phyloP scores from a whole-genome alignment of 495 filamentous ascomycete species.

The Delitschia confertaspora region DNA sequence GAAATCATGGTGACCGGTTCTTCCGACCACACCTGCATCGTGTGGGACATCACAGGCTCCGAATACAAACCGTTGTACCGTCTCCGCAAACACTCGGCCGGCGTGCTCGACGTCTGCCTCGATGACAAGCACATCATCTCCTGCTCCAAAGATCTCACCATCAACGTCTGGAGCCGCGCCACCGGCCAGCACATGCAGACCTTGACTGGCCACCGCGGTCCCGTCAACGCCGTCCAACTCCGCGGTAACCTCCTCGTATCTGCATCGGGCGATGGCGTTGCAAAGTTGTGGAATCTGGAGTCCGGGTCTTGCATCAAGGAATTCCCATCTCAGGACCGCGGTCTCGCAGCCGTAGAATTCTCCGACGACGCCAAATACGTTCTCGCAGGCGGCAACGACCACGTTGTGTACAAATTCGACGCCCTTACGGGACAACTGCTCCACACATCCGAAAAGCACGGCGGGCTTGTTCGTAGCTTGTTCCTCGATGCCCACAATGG shows the following conservation, averaged over 20 bases:
- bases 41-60: constrained; percentile 64
- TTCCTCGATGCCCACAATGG: constrained; percentile 78
- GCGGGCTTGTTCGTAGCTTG: constrained; percentile 72
- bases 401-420: constrained; percentile 89
- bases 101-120: constrained; percentile 87
- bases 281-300: constrained; percentile 89
- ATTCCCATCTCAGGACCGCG: constrained; percentile 76
- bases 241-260: constrained; percentile 85
- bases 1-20: constrained; percentile 89
- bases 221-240: constrained; percentile 92
- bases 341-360: constrained; percentile 92
- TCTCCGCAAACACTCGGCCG: constrained; percentile 66
- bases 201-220: constrained; percentile 73
- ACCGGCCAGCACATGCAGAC: constrained; percentile 65
- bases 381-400: constrained; percentile 87
- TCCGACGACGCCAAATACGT: constrained; percentile 82
- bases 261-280: constrained; percentile 83
- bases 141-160: constrained; percentile 86
- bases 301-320: constrained; percentile 78
- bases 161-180: constrained; percentile 85
- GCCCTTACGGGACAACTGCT: constrained; percentile 79
- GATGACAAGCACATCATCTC: constrained; percentile 88
- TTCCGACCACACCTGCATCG: constrained; percentile 82
- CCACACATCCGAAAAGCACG: constrained; percentile 66
- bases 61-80: constrained; percentile 68